phyloP scores from a whole-genome alignment of 1,139 yeast genomes.

The Eremothecium cymbalariae region DNA sequence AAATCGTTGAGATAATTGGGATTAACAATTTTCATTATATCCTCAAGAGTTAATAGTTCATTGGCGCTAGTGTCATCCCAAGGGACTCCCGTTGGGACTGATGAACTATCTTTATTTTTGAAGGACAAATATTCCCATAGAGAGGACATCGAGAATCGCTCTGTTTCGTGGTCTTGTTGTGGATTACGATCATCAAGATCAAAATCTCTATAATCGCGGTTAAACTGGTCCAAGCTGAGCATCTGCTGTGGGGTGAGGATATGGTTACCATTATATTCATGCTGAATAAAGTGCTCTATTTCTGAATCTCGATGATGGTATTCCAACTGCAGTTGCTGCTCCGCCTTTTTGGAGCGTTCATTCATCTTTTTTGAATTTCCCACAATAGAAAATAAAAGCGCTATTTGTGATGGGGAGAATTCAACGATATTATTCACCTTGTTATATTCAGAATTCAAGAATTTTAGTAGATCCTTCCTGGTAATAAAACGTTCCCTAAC shows the following conservation, averaged over 20 bases:
- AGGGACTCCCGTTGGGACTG: not conserved
- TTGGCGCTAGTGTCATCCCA: conserved; percentile 12
- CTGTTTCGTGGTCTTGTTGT: not conserved
- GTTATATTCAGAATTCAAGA: conserved; percentile 31
- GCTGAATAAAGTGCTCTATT: conserved; percentile 26
- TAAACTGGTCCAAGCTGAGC: conserved; percentile 29
- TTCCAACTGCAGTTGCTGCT: conserved; percentile 5
- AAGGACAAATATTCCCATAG: not conserved
- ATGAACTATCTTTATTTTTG: not conserved
- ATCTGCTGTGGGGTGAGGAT: conserved; percentile 13
- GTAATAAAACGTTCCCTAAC: conserved; percentile 28
- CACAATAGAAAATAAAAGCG: conserved; percentile 33
- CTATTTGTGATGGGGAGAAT: conserved; percentile 36
- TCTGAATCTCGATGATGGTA: conserved; percentile 24
- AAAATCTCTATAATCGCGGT: conserved; percentile 29
- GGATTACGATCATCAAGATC: conserved; percentile 28
- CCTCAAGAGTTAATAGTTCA: conserved; percentile 32
- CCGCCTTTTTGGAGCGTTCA: conserved; percentile 11
- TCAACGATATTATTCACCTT: conserved; percentile 35
- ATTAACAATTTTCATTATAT: conserved; percentile 37
- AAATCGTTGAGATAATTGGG: conserved; percentile 49
- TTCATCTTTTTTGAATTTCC: conserved; percentile 30
- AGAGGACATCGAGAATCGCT: not conserved
- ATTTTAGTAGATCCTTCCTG: conserved; percentile 33
- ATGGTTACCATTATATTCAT: conserved; percentile 24